Percentiles rank a stretch among this genome's conserved stretches.
These are phyloP conservation scores for Epichloe uncinata DNA, from an alignment of 2,329 filamentous ascomycete genomes.

Conservation along the genomic window DNA sequence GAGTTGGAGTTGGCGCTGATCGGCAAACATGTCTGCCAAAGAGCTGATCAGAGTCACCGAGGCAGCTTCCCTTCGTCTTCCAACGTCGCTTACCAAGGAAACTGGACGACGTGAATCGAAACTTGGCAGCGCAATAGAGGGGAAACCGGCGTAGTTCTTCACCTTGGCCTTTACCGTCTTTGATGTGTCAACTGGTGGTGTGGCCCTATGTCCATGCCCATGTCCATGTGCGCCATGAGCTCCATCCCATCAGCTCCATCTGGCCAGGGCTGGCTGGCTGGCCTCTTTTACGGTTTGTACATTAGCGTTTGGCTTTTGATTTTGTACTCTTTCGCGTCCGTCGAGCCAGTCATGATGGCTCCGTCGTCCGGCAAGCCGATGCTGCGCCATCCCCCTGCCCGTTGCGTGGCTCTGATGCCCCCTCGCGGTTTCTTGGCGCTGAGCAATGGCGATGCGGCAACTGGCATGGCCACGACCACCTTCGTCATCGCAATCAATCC, in stretches of 20 bases:
- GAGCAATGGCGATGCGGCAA: not conserved
- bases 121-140: too few species aligned
- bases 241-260: not conserved
- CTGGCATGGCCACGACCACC: not conserved
- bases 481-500: not conserved
- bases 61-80: not conserved
- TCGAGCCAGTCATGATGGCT: too few species aligned
- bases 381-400: not conserved
- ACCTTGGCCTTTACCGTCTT: not conserved
- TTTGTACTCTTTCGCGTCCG: not conserved
- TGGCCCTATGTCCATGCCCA: not conserved
- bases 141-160: too few species aligned
- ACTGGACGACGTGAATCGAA: too few species aligned
- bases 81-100: too few species aligned
- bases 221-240: not conserved
- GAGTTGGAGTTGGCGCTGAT: not conserved
- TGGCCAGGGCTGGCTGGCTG: not conserved
- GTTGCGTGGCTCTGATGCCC: not conserved
- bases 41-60: too few species aligned
- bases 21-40: not conserved
- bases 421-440: not conserved
- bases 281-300: not conserved
- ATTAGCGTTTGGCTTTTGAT: not conserved
- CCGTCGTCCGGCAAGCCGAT: too few species aligned
- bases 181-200: not conserved